Base-by-base conservation (phyloP, 129 eudicot genomes). In the Centrapalus pauciflorus region DNA sequence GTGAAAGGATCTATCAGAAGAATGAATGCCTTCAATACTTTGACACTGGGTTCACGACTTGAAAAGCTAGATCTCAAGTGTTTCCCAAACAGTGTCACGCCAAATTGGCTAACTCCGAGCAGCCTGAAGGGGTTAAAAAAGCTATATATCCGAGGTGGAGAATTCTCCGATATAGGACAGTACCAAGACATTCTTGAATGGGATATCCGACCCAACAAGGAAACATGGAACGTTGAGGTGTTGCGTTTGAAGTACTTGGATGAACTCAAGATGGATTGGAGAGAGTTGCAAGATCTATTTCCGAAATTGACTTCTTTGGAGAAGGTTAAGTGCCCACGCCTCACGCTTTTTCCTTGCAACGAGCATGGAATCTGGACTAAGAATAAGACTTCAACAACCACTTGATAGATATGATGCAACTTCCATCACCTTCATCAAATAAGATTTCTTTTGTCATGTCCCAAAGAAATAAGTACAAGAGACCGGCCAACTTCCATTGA, bases 71-170 rank as follows among this genome's bases (percentile, higher is more conserved):
- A 84, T 46, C 84, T 84, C 23, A 77, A 70, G 54, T 81, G 86
- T 59, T 81, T 59, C 50, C 85, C 90, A 2, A 7, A 52, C 30
- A 6, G 0, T 1, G 12, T 2, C 14, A 48, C 81, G n/a, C 81
- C 86, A 7, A 5, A 1, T 4, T 77, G 85, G 86, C 71, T 84
- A 51, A 71, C 60, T 25, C 72, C 81, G 3, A 56, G 37, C 5
- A 70, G 64, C 1, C 79, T 80, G 48, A 3, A 62, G 33, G 35
- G 57, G 8, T 61, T 84, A 27, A 41, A 69, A 76, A 84, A 81
- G 50, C 75, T 84, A 0, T 80, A 84, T 66, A 75, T 84, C 50
- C 83, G 90, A 12, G 90, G 86, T 33, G 90, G 90, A 6, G 9
- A 70, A 5, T 69, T 84, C 40, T 26, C 60, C 6, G 81, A 79